Evolutionary conservation across 495 filamentous ascomycete species (phyloP).

Genomic region (Penicillium turbatum): DNA sequence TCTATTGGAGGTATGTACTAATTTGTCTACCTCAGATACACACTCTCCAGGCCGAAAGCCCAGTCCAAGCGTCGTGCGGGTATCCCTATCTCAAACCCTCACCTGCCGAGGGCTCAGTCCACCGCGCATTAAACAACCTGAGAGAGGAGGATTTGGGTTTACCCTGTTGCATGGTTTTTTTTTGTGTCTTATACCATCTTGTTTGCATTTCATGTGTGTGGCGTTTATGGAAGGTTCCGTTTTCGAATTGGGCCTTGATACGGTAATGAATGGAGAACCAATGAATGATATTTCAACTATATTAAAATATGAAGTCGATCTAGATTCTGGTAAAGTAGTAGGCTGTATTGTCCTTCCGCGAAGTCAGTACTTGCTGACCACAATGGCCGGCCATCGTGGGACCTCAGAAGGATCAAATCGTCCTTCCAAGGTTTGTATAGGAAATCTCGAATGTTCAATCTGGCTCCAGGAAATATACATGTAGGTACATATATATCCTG

Average conservation of each 20-base stretch:
- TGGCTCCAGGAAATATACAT: no score
- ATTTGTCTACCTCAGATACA: conserved; percentile 34
- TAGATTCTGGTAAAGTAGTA: no score
- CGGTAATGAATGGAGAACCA: conserved; percentile 21
- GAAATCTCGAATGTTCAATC: no score
- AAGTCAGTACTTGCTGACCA: no score
- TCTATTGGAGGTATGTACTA: conserved; percentile 12
- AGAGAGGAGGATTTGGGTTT: not conserved
- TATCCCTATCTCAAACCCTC: conserved; percentile 33
- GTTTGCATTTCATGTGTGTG: conserved; percentile 23
- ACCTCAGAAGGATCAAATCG: no score
- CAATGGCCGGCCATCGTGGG: no score
- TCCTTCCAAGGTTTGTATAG: no score
- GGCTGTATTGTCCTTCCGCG: no score
- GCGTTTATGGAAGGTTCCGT: conserved; percentile 14
- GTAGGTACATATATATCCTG: no score
- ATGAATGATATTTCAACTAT: not conserved
- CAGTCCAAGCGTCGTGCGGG: conserved; percentile 44
- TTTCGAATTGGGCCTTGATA: conserved; percentile 17
- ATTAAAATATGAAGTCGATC: not conserved
- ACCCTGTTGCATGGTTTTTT: conserved; percentile 5
- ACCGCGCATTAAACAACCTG: conserved; percentile 8
- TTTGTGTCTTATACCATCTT: conserved; percentile 29
- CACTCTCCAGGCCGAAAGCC: conserved; percentile 44
- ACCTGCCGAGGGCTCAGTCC: conserved; percentile 19